phyloP scores from a whole-genome alignment of 2,329 filamentous ascomycete genomes.

The Alternaria alternata region DNA sequence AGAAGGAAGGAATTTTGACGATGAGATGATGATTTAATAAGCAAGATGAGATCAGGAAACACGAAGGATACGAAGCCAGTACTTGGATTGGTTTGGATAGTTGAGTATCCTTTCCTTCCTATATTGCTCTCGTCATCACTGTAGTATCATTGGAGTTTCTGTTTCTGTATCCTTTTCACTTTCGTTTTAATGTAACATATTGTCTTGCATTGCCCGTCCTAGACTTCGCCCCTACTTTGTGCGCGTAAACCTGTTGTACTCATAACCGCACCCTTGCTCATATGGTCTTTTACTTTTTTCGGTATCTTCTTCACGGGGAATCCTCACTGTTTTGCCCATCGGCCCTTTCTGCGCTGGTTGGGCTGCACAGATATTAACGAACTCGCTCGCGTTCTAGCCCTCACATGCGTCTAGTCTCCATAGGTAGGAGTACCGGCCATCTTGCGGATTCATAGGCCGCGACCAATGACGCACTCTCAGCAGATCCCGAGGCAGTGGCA shows the following conservation, averaged over 20 bases:
- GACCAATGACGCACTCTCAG: neutral
- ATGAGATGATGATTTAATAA: slow-evolving; percentile 9
- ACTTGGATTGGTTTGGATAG: slow-evolving; percentile 4
- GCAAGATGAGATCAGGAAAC: slow-evolving; percentile 5
- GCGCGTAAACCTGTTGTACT: neutral
- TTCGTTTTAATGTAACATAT: slow-evolving; percentile 22
- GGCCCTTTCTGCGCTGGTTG: neutral
- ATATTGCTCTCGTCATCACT: slow-evolving; percentile 8
- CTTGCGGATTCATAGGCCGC: neutral
- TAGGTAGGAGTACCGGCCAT: neutral
- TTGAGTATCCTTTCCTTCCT: slow-evolving; percentile 10
- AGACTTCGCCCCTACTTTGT: neutral
- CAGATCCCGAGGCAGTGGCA: neutral
- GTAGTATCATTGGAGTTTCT: slow-evolving; percentile 1
- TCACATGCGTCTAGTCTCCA: slow-evolving; percentile 2
- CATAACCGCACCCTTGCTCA: neutral
- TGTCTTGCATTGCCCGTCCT: neutral
- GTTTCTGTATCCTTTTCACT: neutral
- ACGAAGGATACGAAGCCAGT: neutral
- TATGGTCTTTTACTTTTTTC: neutral
- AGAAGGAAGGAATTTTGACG: slow-evolving; percentile 2
- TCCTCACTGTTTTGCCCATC: neutral
- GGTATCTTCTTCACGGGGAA: neutral
- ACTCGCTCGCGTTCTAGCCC: neutral
- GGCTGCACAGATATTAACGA: slow-evolving; percentile 7